These are phyloP conservation scores for Candida insectalens DNA, from an alignment of 805 yeast genomes.

Conservation along the genomic window DNA sequence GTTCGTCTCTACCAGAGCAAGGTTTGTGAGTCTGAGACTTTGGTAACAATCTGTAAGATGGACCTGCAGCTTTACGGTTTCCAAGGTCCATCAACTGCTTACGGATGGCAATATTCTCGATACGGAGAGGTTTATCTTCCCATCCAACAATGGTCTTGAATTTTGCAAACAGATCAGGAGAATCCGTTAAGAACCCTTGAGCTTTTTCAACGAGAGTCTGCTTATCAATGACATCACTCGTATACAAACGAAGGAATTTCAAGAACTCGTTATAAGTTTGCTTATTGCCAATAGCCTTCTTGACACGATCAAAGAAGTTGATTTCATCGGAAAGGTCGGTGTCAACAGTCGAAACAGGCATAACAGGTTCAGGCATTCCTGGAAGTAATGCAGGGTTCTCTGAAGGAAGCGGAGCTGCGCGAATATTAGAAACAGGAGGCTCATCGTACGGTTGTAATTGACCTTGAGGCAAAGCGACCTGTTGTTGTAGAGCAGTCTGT, in stretches of 20 bases:
- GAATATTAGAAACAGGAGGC: slow-evolving; percentile 38
- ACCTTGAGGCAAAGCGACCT: slow-evolving; percentile 6
- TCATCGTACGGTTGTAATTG: slow-evolving; percentile 27
- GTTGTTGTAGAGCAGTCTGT: slow-evolving; percentile 6
- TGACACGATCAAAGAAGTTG: slow-evolving; percentile 84
- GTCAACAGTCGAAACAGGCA: slow-evolving; percentile 37
- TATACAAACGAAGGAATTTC: slow-evolving; percentile 76
- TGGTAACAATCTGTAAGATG: slow-evolving; percentile 87
- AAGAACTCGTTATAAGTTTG: slow-evolving; percentile 88
- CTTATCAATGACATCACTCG: slow-evolving; percentile 85
- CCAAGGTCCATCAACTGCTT: slow-evolving; percentile 88
- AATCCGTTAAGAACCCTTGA: slow-evolving; percentile 76
- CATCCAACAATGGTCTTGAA: slow-evolving; percentile 87
- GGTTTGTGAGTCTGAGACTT: slow-evolving; percentile 94
- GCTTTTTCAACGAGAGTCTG: slow-evolving; percentile 73
- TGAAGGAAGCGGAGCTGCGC: slow-evolving; percentile 22
- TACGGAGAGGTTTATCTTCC: slow-evolving; percentile 74
- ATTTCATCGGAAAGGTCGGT: slow-evolving; percentile 76
- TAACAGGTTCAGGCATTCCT: slow-evolving; percentile 77
- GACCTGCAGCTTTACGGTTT: slow-evolving; percentile 89
- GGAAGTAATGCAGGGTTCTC: slow-evolving; percentile 65
- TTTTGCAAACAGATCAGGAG: slow-evolving; percentile 77
- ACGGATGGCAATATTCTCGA: slow-evolving; percentile 80
- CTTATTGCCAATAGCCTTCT: slow-evolving; percentile 79
- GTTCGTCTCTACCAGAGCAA: slow-evolving; percentile 95